Evolutionary conservation across 179 eudicot species (phyloP), one percentile per base, ranked within the genome.

Genomic region (Nepenthes alata): DNA sequence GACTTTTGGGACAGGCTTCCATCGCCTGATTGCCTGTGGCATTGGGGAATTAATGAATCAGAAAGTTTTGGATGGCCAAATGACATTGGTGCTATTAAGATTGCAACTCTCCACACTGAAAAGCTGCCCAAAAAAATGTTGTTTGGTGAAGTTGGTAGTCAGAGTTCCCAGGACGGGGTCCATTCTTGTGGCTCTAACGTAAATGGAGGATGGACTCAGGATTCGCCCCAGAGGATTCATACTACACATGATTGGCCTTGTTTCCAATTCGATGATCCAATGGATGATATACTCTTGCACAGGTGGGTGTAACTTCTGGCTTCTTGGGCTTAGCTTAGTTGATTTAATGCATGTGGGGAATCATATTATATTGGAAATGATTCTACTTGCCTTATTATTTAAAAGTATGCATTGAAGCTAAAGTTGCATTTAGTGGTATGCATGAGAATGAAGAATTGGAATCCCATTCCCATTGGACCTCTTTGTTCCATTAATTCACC

Each of bases 251-350:
- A 55, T 37, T 58, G 67, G 38, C 63, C 77, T 15, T 87, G 80
- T 55, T 68, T 62, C 65, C 74, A 77, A 47, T 74, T 73, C 65
- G 59, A 74, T 55, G 69, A 77, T 55, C 67, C 78, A 3, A 74
- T 72, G 64, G 86, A 81, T 73, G 95, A 83, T 73, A 76, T 77
- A 57, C 82, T 81, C 81, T 63, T 83, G 88, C 85, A 84, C 77
- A 70, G 61, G 60, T 66, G 36, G 61, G 60, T 66, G 36, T 76
- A 70, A 76, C 75, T 67, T 77, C 68, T 77, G 67, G 15, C 75
- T 67, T 77, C 68, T 77, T 66, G 15, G 15, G 60, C 62, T 70
- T 76, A 55, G 54, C 66, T 63, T 74, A 60, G 72, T 70, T 75
- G 49, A 56, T 65, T 72, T 67, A n/a, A 59, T 71, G 70, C 54